Percentiles rank a stretch among this genome's conserved stretches.
Conservation (phyloP, 495 filamentous ascomycete genomes). For the Viridothelium virens region DNA sequence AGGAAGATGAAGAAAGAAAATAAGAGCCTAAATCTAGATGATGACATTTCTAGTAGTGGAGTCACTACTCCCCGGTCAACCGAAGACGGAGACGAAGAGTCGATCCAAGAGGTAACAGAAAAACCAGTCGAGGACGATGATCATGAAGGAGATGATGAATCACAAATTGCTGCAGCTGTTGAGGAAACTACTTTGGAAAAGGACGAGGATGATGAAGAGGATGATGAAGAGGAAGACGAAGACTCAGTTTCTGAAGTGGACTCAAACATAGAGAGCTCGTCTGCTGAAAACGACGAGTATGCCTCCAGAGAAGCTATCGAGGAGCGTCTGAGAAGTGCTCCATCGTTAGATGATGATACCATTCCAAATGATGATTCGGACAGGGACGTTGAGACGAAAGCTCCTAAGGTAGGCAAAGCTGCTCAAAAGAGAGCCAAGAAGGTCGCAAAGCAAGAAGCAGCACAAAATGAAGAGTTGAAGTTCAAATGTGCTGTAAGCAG, state of each 20-base stretch:
- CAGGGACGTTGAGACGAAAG: slow-evolving; percentile 11
- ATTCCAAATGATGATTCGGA: slow-evolving; percentile 14
- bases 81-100: slow-evolving; percentile 39
- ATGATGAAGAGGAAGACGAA: slow-evolving; percentile 15
- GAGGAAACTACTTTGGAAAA: slow-evolving; percentile 15
- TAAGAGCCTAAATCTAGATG: slow-evolving; percentile 48
- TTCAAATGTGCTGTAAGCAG: slow-evolving; percentile 56
- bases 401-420: slow-evolving; percentile 67
- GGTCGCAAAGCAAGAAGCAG: slow-evolving; percentile 51
- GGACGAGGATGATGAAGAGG: slow-evolving; percentile 17
- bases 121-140: slow-evolving; percentile 15
- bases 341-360: not conserved
- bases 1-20: slow-evolving; percentile 79
- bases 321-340: slow-evolving; percentile 22
- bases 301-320: slow-evolving; percentile 29
- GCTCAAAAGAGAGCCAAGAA: slow-evolving; percentile 81
- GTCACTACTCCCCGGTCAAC: slow-evolving; percentile 34
- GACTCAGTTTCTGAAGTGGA: not conserved
- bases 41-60: slow-evolving; percentile 28
- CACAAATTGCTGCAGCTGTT: slow-evolving; percentile 5
- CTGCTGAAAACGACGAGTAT: slow-evolving; percentile 28
- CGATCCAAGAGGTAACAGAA: not conserved
- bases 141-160: slow-evolving; percentile 22
- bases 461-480: slow-evolving; percentile 33
- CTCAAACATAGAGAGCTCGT: slow-evolving; percentile 11